Evolutionary conservation across 148 eudicot species (phyloP).

Genomic region (Silene conica): DNA sequence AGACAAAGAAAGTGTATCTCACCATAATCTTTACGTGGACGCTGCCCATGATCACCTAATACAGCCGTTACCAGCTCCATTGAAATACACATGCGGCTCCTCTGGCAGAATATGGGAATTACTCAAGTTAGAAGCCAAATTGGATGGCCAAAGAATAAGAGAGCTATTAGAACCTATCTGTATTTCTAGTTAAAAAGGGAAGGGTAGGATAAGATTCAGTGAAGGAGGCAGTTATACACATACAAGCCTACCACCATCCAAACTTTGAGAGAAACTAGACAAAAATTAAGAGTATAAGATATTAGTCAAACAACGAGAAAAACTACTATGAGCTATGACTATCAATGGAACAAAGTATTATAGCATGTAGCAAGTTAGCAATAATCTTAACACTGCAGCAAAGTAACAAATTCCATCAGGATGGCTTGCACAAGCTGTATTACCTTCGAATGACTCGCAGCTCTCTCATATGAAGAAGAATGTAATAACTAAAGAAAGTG

Average conservation of each 20-base stretch:
- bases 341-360: not conserved
- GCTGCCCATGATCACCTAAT: conserved; percentile 96
- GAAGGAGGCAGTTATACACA: not conserved
- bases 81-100: conserved; percentile 70
- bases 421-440: not conserved
- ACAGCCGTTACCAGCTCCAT: conserved; percentile 99
- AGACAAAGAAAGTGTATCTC: conserved; percentile 13
- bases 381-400: not conserved
- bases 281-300: no score
- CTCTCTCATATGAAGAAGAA: no score
- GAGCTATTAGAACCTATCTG: not conserved
- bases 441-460: no score
- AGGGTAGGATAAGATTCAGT: not conserved
- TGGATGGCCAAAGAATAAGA: not conserved
- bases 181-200: no score
- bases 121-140: not conserved
- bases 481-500: no score
- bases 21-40: conserved; percentile 92
- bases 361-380: not conserved
- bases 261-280: not conserved
- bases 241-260: not conserved
- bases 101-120: conserved; percentile 34
- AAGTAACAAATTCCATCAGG: not conserved
- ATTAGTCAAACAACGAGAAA: no score
- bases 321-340: no score